Percentiles rank a stretch among this genome's conserved stretches.
These are phyloP conservation scores for Acarospora socialis DNA, from an alignment of 2,329 filamentous ascomycete genomes.

Conservation along the genomic window DNA sequence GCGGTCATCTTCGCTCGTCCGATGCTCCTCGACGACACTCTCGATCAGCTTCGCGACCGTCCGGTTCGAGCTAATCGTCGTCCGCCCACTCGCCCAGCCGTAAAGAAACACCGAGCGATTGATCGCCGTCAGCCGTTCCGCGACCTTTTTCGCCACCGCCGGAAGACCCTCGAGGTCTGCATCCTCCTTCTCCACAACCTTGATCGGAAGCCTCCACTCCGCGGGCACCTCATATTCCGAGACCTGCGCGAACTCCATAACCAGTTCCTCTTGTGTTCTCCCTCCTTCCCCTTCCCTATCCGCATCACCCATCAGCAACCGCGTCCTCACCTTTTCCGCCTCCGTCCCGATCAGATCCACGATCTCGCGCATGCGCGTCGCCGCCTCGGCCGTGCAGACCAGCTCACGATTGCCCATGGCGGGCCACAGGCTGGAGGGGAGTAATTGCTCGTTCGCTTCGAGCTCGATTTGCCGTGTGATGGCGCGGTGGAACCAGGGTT, in stretches of 20 bases:
- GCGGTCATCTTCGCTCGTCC: conserved; percentile 31
- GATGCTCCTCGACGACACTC: conserved; percentile 38
- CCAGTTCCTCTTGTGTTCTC: no score
- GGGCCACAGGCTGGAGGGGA: conserved; percentile 48
- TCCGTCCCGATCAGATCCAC: conserved; percentile 48
- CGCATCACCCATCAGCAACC: conserved; percentile 40
- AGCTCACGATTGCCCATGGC: conserved; percentile 42
- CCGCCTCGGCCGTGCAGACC: conserved; percentile 53
- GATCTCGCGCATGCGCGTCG: conserved; percentile 51
- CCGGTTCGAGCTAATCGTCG: conserved; percentile 58
- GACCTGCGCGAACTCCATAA: conserved; percentile 28
- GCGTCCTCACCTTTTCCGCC: conserved; percentile 44
- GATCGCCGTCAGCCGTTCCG: conserved; percentile 39
- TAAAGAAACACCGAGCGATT: conserved; percentile 58
- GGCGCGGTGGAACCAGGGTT: conserved; percentile 42
- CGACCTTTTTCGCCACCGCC: conserved; percentile 28
- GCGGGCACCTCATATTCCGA: conserved; percentile 41
- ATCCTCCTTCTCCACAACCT: conserved; percentile 37
- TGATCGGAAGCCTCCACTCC: conserved; percentile 47
- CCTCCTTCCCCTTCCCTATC: no score
- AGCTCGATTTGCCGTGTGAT: conserved; percentile 51
- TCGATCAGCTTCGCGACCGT: conserved; percentile 54
- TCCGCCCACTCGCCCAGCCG: conserved; percentile 50
- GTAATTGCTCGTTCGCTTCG: conserved; percentile 46
- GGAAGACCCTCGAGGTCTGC: conserved; percentile 30